Evolutionary conservation across 2,329 filamentous ascomycete species (phyloP).

Genomic region (Aspergillus fumigatus): DNA sequence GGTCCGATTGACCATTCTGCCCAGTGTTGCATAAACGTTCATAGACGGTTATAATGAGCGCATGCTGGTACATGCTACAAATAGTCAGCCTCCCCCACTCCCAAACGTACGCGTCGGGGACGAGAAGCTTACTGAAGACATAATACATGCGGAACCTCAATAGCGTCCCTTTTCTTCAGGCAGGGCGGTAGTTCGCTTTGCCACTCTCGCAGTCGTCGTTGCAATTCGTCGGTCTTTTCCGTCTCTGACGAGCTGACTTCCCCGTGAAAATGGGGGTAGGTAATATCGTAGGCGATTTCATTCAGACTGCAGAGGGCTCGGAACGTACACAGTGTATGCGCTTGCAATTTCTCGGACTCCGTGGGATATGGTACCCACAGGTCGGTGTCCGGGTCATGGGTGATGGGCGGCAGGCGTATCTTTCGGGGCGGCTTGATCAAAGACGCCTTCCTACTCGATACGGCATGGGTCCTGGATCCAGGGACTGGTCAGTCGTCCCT

Average conservation of each 20-base stretch:
- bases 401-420: conserved; percentile 1
- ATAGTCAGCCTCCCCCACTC: background rate
- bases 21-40: conserved; percentile 14
- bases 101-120: background rate
- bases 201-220: conserved; percentile 17
- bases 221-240: conserved; percentile 11
- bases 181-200: conserved; percentile 8
- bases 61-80: conserved; percentile 35
- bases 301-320: conserved; percentile 17
- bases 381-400: conserved; percentile 11
- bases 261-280: conserved; percentile 13
- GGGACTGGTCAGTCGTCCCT: conserved; percentile 5
- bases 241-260: conserved; percentile 6
- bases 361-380: conserved; percentile 21
- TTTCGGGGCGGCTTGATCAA: conserved; percentile 15
- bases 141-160: conserved; percentile 18
- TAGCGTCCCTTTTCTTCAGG: conserved; percentile 5
- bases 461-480: conserved; percentile 15
- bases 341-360: conserved; percentile 5
- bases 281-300: conserved; percentile 17
- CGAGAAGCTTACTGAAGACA: conserved; percentile 18
- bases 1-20: conserved; percentile 2
- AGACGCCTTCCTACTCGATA: conserved; percentile 16
- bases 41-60: conserved; percentile 33
- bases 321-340: conserved; percentile 18